Conservation (phyloP, 208 protist species). For the Wallacemonas sp. region DNA sequence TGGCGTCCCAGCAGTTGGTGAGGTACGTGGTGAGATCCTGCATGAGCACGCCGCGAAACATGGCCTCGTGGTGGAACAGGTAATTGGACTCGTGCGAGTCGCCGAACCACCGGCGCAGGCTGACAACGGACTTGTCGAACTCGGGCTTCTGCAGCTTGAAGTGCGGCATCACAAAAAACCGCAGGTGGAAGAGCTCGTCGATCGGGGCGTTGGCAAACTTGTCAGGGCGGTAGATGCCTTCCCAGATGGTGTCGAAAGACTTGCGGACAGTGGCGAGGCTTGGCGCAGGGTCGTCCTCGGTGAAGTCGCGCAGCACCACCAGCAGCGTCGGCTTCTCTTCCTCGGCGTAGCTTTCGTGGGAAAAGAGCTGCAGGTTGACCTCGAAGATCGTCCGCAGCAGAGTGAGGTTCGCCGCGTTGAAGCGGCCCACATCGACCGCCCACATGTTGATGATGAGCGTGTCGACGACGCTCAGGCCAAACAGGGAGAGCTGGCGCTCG, state of each 20-base stretch:
- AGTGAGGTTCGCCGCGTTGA: conserved; percentile 94
- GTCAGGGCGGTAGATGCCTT: conserved; percentile 67
- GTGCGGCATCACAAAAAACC: conserved; percentile 83
- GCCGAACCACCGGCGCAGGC: conserved; percentile 68
- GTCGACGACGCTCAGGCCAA: conserved; percentile 95
- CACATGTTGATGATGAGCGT: conserved; percentile 98
- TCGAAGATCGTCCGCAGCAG: conserved; percentile 97
- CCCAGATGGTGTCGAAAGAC: conserved; percentile 96
- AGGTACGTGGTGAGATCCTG: conserved; percentile 88
- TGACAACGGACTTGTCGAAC: conserved; percentile 49
- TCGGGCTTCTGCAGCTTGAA: conserved; percentile 77
- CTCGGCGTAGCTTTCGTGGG: conserved; percentile 64
- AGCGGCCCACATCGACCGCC: conserved; percentile 96
- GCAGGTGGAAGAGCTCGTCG: conserved; percentile 68
- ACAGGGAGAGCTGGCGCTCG: conserved; percentile 97
- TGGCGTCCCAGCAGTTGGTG: conserved; percentile 92
- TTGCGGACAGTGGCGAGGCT: conserved; percentile 78
- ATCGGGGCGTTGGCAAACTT: conserved; percentile 59
- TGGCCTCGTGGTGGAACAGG: conserved; percentile 64
- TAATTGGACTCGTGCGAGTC: conserved; percentile 43
- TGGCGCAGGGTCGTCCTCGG: conserved; percentile 72
- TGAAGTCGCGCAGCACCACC: conserved; percentile 96
- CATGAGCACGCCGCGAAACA: conserved; percentile 85
- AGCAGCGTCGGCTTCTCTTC: conserved; percentile 95
- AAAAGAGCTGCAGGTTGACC: conserved; percentile 96